Conservation (phyloP, 2,329 filamentous ascomycete genomes). For the Hymenoscyphus scutula region DNA sequence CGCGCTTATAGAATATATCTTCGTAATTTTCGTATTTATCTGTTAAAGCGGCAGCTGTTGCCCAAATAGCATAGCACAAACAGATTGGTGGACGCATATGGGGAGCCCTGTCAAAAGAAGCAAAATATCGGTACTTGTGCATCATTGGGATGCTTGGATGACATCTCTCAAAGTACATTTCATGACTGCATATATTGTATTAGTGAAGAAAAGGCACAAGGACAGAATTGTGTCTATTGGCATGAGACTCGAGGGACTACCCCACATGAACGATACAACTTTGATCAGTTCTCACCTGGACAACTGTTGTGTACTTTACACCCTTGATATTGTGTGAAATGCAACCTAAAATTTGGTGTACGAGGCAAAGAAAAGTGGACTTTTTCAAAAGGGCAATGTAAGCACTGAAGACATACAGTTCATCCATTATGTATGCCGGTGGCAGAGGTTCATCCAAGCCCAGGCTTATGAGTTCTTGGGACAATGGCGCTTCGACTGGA, state of each 20-base stretch:
- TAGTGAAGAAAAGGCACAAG: background rate
- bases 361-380: background rate
- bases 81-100: constrained; percentile 78
- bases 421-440: constrained; percentile 74
- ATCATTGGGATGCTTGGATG: constrained; percentile 74
- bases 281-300: background rate
- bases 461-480: constrained; percentile 65
- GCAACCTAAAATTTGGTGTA: too few species aligned
- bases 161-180: constrained; percentile 72
- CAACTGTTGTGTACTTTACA: background rate
- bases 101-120: constrained; percentile 68
- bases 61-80: constrained; percentile 85
- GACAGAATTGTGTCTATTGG: background rate
- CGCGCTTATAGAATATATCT: constrained; percentile 76
- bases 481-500: constrained; percentile 47
- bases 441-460: constrained; percentile 82
- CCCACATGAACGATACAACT: background rate
- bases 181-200: constrained; percentile 49
- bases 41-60: constrained; percentile 68
- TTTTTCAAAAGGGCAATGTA: constrained; percentile 17
- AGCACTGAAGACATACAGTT: constrained; percentile 57
- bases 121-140: constrained; percentile 71
- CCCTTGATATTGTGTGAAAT: background rate
- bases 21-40: constrained; percentile 71
- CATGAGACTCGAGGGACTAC: constrained; percentile 3